A percentile compares a stretch with the other conserved stretches of the same genome.
Evolutionary conservation across 2,329 filamentous ascomycete species (phyloP).

Genomic region (Fusarium protoensiforme): DNA sequence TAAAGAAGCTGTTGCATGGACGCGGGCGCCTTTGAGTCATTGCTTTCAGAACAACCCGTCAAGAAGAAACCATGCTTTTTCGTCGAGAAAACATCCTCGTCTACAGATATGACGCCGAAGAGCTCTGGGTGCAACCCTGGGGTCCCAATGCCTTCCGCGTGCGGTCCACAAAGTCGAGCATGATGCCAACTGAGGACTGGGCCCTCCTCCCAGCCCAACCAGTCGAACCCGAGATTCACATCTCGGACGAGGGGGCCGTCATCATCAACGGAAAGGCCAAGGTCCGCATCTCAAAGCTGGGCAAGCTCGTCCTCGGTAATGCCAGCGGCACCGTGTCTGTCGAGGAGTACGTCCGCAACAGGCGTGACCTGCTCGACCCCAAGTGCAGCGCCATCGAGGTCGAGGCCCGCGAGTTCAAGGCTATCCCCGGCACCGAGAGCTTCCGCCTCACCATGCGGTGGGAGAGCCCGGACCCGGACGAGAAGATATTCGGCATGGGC

Average conservation of each 20-base stretch:
- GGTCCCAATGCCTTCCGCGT: not conserved
- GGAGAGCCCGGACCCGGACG: slow-evolving; percentile 63
- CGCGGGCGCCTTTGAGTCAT: not conserved
- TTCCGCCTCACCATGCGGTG: slow-evolving; percentile 69
- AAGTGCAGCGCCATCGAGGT: slow-evolving; percentile 68
- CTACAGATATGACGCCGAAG: not conserved
- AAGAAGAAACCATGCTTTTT: not conserved
- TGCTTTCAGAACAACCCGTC: not conserved
- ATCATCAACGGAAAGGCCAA: not conserved
- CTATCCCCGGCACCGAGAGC: slow-evolving; percentile 58
- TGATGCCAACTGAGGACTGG: not conserved
- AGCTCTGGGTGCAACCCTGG: not conserved
- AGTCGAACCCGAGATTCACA: not conserved
- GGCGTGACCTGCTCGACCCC: slow-evolving; percentile 60
- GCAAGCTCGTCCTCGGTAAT: not conserved
- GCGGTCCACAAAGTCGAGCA: not conserved
- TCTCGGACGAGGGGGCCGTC: not conserved
- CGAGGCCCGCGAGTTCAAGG: slow-evolving; percentile 68
- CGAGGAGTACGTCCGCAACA: not conserved
- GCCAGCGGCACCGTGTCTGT: not conserved
- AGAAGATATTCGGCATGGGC: slow-evolving; percentile 76
- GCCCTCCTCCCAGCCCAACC: not conserved
- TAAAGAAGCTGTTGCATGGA: not conserved
- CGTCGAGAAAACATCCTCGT: not conserved
- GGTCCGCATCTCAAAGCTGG: not conserved